Evolutionary conservation across 495 filamentous ascomycete genomes (phyloP), one percentile per base, ranked within the genome.

Genomic region (Tuber borchii): DNA sequence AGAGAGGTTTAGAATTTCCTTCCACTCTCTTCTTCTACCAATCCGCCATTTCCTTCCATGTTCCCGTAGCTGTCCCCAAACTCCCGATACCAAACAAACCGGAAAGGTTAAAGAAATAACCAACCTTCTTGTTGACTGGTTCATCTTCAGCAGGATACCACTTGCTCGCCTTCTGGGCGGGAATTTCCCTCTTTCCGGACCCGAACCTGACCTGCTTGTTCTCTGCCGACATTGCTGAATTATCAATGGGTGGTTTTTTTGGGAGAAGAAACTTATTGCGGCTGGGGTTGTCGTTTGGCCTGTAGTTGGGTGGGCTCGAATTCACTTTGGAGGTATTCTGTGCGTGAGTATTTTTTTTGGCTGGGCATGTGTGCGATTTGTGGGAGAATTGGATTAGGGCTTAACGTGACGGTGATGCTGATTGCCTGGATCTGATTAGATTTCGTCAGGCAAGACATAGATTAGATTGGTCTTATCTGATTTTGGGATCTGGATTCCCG

Each of bases 91-190:
- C 37, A 42, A 44, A 46, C 5, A 20, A 42, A 46, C 43, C 69
- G 37, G 10, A 75, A 75, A 61, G 43, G 26, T 75, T 5, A 39
- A 74, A 73, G 42, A 73, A 73, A 68, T 69, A 76, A 90, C 90
- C 84, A 87, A 99, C 96, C 91, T 95, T 95, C 89, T 93, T 97
- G 77, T 92, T 91, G 88, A 92, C 88, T 84, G 88, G 84, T 85
- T 95, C 91, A 86, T 97, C 95, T 85, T 97, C 93, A 83, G 94
- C 92, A 85, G 96, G 96, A 87, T 99, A 99, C 93, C 95, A 99
- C 88, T 98, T 99, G 90, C 91, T 89, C 84, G 95, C 95, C 92
- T 96, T 97, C 86, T 95, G 90, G 83, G 90, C 88, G 84, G 88
- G 86, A 85, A 99, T 89, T 86, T 90, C 88, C 87, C 95, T 91